phyloP scores from a whole-genome alignment of 352 stramenopile species.

The Saprolegnia diclina region DNA sequence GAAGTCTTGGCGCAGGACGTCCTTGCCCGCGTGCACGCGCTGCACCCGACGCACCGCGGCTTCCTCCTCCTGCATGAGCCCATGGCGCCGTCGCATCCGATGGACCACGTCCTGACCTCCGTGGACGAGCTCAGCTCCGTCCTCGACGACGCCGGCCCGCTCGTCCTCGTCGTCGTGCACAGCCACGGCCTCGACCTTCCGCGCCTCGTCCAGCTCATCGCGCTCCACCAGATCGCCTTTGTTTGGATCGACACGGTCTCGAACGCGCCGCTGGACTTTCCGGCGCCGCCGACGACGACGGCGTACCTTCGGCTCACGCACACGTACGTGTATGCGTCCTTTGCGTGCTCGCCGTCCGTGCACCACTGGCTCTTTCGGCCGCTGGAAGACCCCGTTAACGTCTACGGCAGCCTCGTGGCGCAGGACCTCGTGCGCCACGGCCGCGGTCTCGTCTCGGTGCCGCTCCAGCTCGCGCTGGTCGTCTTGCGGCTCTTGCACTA shows the following conservation, averaged over 20 bases:
- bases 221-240: neutral
- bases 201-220: neutral
- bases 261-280: neutral
- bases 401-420: neutral
- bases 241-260: neutral
- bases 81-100: neutral
- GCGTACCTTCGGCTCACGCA: neutral
- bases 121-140: neutral
- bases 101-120: neutral
- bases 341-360: neutral
- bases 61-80: neutral
- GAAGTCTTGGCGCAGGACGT: neutral
- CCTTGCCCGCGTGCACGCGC: neutral
- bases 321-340: neutral
- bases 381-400: neutral
- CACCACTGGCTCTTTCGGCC: slow-evolving; percentile 7
- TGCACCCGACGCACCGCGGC: neutral
- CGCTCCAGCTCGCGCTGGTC: slow-evolving; percentile 65
- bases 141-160: neutral
- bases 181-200: neutral
- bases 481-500: slow-evolving; percentile 69
- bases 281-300: neutral
- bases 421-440: neutral
- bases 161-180: neutral
- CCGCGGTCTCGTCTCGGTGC: slow-evolving; percentile 29